phyloP scores from a whole-genome alignment of 306 rosid species.

The Corylus americana region DNA sequence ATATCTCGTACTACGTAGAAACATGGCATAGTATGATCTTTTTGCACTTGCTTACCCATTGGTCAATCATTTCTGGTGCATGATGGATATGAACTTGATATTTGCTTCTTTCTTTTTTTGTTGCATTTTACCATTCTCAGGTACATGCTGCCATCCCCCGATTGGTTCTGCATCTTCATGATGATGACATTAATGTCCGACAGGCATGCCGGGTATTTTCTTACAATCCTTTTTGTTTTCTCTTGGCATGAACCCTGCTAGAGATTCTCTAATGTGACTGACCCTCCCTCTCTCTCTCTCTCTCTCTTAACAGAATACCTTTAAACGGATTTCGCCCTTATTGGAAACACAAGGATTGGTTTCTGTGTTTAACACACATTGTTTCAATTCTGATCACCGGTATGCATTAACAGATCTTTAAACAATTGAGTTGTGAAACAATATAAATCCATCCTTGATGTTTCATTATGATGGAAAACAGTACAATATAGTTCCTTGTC shows the following conservation, averaged over 20 bases:
- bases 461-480: neutral
- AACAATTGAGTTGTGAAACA: conserved; percentile 21
- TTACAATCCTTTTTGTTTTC: conserved; percentile 28
- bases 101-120: neutral
- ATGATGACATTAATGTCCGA: conserved; percentile 70
- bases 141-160: conserved; percentile 87
- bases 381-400: conserved; percentile 90
- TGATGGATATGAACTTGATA: neutral
- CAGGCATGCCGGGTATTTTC: conserved; percentile 92
- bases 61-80: neutral
- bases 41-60: neutral
- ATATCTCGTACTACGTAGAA: neutral
- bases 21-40: neutral
- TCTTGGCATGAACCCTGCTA: conserved; percentile 15
- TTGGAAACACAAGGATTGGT: conserved; percentile 66
- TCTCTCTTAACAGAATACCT: conserved; percentile 53
- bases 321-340: conserved; percentile 65
- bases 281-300: conserved; percentile 15
- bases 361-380: conserved; percentile 51
- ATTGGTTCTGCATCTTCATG: conserved; percentile 83
- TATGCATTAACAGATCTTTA: conserved; percentile 32
- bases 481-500: conserved; percentile 5
- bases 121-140: conserved; percentile 33
- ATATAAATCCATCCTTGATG: conserved; percentile 11
- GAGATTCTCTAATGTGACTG: conserved; percentile 23